Evolutionary conservation across 352 stramenopile species (phyloP), one percentile per base, ranked within the genome.

Genomic region (Globisporangium barbulae): DNA sequence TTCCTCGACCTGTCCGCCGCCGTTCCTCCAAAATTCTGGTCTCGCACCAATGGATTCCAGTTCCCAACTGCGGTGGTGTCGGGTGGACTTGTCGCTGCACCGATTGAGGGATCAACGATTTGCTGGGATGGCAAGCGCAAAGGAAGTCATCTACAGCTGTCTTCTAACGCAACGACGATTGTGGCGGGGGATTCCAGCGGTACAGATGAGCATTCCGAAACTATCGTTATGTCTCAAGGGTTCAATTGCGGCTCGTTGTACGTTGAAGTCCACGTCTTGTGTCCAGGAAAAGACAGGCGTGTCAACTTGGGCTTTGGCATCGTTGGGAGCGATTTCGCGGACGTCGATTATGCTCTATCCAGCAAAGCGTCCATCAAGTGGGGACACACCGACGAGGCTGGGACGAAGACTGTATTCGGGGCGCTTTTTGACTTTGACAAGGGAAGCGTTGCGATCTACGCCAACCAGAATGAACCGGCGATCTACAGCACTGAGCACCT

Each of bases 401-500:
- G 72, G 19, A 44, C 78, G 0, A 76, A 57, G 63, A 75, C 71
- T 8, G 63, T 78, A 22, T 78, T 96, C n/a, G 87, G 87, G 1
- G 71, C 90, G 33, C 72, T 93, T 12, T 93, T 91, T 68, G 85
- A 96, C 67, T 91, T 96, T 42, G 72, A 78, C 33, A 86, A 83
- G 33, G 68, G 72, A 0, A 81, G 68, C 19, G 53, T 87, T 30
- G 90, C 79, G 0, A 59, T 90, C 22, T 91, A 80, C 56, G 72
- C 83, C 0, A 75, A 79, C 19, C 64, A 65, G n/a, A 67, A 64
- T 1, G 78, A 92, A 15, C 75, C 83, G 17, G 30, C 80, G 19
- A 68, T 70, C 2, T 71, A 64, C 13, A 62, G 66, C 3, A 48
- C 88, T 21, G 75, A 88, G 33, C 1, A 79, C 1, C 54, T 63